Evolutionary conservation across 2,329 filamentous ascomycete species (phyloP).

Genomic region (Xylariaceae sp.): DNA sequence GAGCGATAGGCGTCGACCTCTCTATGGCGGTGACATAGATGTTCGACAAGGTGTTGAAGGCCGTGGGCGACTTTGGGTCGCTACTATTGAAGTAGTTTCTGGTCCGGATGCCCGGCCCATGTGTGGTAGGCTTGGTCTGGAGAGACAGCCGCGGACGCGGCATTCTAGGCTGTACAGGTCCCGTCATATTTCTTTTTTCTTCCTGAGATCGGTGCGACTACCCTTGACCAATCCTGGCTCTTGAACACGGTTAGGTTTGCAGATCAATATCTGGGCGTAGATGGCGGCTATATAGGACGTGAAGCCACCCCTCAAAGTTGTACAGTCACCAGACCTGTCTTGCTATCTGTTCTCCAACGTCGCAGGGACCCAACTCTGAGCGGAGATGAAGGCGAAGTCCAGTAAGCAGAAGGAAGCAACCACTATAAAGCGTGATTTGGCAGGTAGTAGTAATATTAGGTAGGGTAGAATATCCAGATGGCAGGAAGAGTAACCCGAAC

Average conservation of each 20-base stretch:
- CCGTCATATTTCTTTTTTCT: slow-evolving; percentile 33
- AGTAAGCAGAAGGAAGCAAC: slow-evolving; percentile 20
- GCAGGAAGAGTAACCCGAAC: slow-evolving; percentile 11
- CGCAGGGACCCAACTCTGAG: slow-evolving; percentile 19
- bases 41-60: slow-evolving; percentile 63
- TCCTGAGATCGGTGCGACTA: slow-evolving; percentile 3
- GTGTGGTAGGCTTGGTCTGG: slow-evolving; percentile 44
- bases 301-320: neutral
- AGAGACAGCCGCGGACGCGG: slow-evolving; percentile 48
- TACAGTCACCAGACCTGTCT: neutral
- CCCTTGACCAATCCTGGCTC: neutral
- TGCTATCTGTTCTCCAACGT: slow-evolving; percentile 14
- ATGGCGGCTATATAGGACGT: neutral
- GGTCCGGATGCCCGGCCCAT: slow-evolving; percentile 35
- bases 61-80: slow-evolving; percentile 55
- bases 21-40: slow-evolving; percentile 59
- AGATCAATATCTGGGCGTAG: neutral
- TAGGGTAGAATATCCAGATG: slow-evolving; percentile 10
- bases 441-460: slow-evolving; percentile 6
- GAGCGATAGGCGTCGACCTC: slow-evolving; percentile 45
- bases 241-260: neutral
- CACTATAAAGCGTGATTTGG: slow-evolving; percentile 28
- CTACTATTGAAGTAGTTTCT: slow-evolving; percentile 41
- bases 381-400: slow-evolving; percentile 12
- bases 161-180: slow-evolving; percentile 38